Percentiles rank a stretch among this genome's conserved stretches.
phyloP scores from a whole-genome alignment of 257 asterid genomes.

The Solanum peruvianum region DNA sequence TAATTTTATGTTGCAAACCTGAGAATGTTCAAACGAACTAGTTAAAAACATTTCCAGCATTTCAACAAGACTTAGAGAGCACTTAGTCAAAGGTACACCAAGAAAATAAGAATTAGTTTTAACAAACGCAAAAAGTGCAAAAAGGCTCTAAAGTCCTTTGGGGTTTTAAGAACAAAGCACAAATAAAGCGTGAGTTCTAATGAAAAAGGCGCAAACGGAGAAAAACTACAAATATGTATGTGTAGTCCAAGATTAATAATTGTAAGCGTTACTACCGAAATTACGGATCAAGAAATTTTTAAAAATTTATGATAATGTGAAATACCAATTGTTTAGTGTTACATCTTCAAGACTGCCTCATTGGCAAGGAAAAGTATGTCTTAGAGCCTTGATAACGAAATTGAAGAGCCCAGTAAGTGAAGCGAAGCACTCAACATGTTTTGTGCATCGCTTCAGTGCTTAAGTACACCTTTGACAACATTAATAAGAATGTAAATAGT shows the following conservation, averaged over 20 bases:
- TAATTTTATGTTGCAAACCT: slow-evolving; percentile 86
- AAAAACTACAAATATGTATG: background rate
- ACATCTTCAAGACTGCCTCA: background rate
- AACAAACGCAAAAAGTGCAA: background rate
- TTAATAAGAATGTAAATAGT: background rate
- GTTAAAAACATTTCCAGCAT: background rate
- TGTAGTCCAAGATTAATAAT: background rate
- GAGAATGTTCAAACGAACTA: slow-evolving; percentile 2
- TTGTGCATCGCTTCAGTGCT: background rate
- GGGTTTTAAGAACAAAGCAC: background rate
- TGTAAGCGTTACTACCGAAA: background rate
- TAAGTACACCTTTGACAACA: background rate
- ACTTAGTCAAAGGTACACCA: background rate
- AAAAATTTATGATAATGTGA: background rate
- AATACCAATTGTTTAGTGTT: background rate
- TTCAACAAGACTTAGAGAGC: background rate
- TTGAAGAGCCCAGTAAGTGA: background rate
- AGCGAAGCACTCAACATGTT: background rate
- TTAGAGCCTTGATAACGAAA: background rate
- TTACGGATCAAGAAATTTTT: no score
- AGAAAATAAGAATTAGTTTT: background rate
- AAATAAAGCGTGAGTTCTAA: background rate
- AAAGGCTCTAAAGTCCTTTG: background rate
- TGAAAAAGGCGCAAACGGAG: background rate
- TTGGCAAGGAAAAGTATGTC: background rate